Evolutionary conservation across 2,329 filamentous ascomycete species (phyloP).

Genomic region (Colletotrichum phormii): DNA sequence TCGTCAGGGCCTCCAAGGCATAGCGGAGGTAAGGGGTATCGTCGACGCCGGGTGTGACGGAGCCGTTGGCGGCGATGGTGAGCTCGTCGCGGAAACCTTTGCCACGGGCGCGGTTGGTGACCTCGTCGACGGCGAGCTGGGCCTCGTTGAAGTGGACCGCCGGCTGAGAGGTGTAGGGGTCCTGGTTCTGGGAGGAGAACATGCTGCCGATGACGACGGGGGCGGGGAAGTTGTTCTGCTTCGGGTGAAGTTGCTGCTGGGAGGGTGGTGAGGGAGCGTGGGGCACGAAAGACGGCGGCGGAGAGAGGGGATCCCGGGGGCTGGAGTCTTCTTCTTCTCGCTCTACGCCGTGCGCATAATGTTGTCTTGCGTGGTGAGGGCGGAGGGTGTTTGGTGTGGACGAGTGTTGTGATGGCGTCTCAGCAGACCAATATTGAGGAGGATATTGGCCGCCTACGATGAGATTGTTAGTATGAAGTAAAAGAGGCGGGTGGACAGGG

Average conservation of each 20-base stretch:
- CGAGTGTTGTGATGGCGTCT: conserved; percentile 40
- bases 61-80: conserved; percentile 58
- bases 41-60: conserved; percentile 81
- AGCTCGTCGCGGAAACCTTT: conserved; percentile 63
- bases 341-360: conserved; percentile 35
- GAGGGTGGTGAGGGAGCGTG: conserved; percentile 54
- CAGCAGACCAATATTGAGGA: conserved; percentile 38
- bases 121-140: conserved; percentile 45
- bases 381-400: conserved; percentile 37
- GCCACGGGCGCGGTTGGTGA: conserved; percentile 36
- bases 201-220: conserved; percentile 29
- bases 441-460: conserved; percentile 37
- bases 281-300: conserved; percentile 49
- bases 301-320: conserved; percentile 45
- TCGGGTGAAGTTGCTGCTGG: conserved; percentile 45
- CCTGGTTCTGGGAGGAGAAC: conserved; percentile 41
- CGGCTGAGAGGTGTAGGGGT: conserved; percentile 52
- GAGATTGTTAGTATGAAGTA: conserved; percentile 35
- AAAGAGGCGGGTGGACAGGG: conserved; percentile 9
- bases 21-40: conserved; percentile 91
- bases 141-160: conserved; percentile 53
- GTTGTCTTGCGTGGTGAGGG: conserved; percentile 32
- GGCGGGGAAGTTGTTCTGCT: conserved; percentile 25
- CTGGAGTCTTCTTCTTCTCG: conserved; percentile 39
- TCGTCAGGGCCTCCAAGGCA: conserved; percentile 87